phyloP scores from a whole-genome alignment of 1,284 basidiomycete genomes.

The Gymnopus androsaceus region DNA sequence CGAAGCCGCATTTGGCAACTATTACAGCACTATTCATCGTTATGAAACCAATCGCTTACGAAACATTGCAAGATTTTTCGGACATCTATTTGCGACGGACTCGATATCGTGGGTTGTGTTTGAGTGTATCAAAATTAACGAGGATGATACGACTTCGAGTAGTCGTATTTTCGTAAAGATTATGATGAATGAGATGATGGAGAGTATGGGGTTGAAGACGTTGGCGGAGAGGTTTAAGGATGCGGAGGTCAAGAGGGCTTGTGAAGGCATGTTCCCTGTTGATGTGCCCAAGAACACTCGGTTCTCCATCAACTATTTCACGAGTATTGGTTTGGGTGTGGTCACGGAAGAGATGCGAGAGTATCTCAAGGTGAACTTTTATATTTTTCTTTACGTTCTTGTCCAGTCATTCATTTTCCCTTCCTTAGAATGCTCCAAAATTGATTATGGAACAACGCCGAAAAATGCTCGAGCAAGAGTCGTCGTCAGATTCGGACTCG shows the following conservation, averaged over 20 bases:
- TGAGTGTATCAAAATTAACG: conserved; percentile 88
- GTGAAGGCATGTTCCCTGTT: conserved; percentile 89
- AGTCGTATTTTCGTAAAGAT: conserved; percentile 98
- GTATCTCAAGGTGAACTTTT: conserved; percentile 76
- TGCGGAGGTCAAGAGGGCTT: conserved; percentile 75
- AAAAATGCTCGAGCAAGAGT: conserved; percentile 75
- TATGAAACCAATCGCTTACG: conserved; percentile 98
- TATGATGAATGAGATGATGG: conserved; percentile 91
- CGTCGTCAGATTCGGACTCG: conserved; percentile 48
- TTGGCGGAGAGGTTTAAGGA: conserved; percentile 88
- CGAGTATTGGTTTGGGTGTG: conserved; percentile 87
- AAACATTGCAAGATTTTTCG: conserved; percentile 97
- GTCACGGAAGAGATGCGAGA: conserved; percentile 97
- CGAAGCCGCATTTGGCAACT: conserved; percentile 86
- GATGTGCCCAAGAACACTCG: conserved; percentile 96
- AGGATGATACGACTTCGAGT: conserved; percentile 96
- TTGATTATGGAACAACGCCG: conserved; percentile 92
- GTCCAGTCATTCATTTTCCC: conserved; percentile 1
- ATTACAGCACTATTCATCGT: conserved; percentile 96
- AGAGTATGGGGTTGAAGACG: conserved; percentile 86
- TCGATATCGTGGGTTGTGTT: conserved; percentile 89
- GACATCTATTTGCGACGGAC: conserved; percentile 85
- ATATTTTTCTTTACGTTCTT: conserved; percentile 2
- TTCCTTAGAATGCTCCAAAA: conserved; percentile 79
- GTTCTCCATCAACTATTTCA: conserved; percentile 98